These are phyloP conservation scores for Hysterium pulicare DNA, from an alignment of 2,329 filamentous ascomycete species.

Conservation along the genomic window DNA sequence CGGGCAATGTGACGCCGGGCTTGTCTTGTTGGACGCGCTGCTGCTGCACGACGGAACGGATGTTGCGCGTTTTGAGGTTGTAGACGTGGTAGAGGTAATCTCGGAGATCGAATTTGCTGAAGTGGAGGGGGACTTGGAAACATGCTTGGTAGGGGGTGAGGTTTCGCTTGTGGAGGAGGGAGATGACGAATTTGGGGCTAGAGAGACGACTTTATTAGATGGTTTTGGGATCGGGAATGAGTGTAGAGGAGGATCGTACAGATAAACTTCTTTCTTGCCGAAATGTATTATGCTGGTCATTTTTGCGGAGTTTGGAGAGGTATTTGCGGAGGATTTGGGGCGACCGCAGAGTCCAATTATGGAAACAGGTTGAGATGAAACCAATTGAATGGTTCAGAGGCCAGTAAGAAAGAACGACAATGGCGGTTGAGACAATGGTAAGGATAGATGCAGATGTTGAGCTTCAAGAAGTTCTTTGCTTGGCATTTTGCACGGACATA, in stretches of 20 bases:
- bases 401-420: no score
- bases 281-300: slow-evolving; percentile 10
- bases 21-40: slow-evolving; percentile 57
- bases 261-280: slow-evolving; percentile 46
- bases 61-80: slow-evolving; percentile 62
- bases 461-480: no score
- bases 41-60: slow-evolving; percentile 78
- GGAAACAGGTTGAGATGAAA: no score
- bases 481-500: no score
- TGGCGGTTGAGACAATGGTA: no score
- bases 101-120: slow-evolving; percentile 94
- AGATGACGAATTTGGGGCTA: slow-evolving; percentile 79
- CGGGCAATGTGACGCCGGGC: slow-evolving; percentile 38
- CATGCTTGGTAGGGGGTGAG: slow-evolving; percentile 77
- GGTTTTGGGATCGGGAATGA: background rate
- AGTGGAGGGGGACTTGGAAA: slow-evolving; percentile 85
- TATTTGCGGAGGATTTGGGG: no score
- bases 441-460: no score
- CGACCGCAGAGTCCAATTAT: no score
- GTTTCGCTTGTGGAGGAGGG: slow-evolving; percentile 69
- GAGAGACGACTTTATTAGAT: slow-evolving; percentile 9
- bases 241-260: slow-evolving; percentile 37
- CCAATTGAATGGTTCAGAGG: no score
- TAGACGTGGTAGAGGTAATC: slow-evolving; percentile 92
- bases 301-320: background rate